A percentile compares a stretch with the other conserved stretches of the same genome.
Evolutionary conservation across 306 rosid species (phyloP).

Genomic region (Ormosia emarginata): DNA sequence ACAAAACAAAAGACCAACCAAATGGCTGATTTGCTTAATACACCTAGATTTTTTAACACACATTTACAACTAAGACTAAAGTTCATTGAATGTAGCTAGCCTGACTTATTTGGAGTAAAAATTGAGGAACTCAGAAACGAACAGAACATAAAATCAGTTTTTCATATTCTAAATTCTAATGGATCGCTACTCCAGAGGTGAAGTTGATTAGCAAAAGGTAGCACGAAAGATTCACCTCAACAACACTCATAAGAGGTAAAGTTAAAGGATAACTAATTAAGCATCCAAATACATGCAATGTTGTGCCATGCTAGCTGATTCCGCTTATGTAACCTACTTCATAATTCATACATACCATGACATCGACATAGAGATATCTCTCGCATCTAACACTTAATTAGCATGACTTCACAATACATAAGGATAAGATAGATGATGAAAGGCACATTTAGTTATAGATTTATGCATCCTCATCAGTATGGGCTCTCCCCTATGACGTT

Average conservation of each 20-base stretch:
- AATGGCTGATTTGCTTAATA: background rate
- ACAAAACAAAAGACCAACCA: background rate
- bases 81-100: background rate
- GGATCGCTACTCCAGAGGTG: too few relatives aligned
- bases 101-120: background rate
- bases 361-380: background rate
- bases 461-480: slow-evolving; percentile 35
- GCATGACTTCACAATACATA: background rate
- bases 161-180: background rate
- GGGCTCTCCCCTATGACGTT: slow-evolving; percentile 71
- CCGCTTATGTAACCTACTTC: too few relatives aligned
- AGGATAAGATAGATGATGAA: background rate
- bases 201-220: background rate
- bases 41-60: background rate
- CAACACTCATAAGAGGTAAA: too few relatives aligned
- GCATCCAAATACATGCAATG: background rate
- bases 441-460: too few relatives aligned
- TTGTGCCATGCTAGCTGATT: background rate
- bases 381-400: background rate
- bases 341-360: background rate
- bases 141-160: background rate
- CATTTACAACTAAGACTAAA: background rate
- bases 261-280: background rate
- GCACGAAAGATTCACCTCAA: background rate
- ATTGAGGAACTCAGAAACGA: background rate